These are phyloP conservation scores for Casaregolazyma suthepensis DNA, from an alignment of 1,139 yeast genomes.

Conservation along the genomic window DNA sequence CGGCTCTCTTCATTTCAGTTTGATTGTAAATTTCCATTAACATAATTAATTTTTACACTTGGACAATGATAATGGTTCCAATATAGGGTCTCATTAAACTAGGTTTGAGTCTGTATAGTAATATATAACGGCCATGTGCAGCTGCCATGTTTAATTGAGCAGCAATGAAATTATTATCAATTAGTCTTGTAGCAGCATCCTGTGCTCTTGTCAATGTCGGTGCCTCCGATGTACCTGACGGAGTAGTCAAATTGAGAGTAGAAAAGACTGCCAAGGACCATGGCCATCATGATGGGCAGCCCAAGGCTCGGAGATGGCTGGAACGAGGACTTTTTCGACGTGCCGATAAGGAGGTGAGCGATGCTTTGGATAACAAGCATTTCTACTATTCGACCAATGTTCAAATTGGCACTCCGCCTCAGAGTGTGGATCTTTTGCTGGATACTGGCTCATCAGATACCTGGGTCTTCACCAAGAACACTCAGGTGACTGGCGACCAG, in stretches of 20 bases:
- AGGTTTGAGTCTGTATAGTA: not conserved
- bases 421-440: slow-evolving; percentile 29
- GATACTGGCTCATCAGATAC: slow-evolving; percentile 72
- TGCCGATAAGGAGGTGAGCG: slow-evolving; percentile 22
- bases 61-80: not conserved
- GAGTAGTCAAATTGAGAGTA: slow-evolving; percentile 23
- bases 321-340: slow-evolving; percentile 2
- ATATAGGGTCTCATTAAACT: not conserved
- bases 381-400: slow-evolving; percentile 32
- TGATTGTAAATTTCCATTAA: not conserved
- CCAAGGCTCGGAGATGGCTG: not conserved
- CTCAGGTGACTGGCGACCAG: slow-evolving; percentile 19
- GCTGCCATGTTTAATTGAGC: not conserved
- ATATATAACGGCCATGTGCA: not conserved
- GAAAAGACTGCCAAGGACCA: slow-evolving; percentile 14
- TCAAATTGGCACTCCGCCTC: slow-evolving; percentile 28
- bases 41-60: not conserved
- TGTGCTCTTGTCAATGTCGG: not conserved
- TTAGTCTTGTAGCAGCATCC: not conserved
- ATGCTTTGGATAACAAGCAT: slow-evolving; percentile 30
- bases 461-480: slow-evolving; percentile 44
- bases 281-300: not conserved
- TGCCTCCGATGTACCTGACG: slow-evolving; percentile 18
- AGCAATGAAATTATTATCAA: not conserved
- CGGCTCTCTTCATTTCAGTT: not conserved